phyloP scores from a whole-genome alignment of 768 basidiomycete species.

The Chlorophyllum brunneum region DNA sequence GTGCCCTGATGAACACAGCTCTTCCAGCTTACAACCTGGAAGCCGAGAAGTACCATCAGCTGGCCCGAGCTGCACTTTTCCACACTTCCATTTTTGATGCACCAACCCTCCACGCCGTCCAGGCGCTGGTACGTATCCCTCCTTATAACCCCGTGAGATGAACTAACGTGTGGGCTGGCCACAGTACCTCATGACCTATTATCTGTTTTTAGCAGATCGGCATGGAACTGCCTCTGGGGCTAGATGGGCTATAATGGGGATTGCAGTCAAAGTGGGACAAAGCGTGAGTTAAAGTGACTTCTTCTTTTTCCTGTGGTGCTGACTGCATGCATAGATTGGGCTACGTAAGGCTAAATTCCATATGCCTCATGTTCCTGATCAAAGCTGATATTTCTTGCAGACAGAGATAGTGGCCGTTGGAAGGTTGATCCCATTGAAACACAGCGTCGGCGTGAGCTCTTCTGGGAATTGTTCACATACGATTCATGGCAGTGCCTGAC shows the following conservation, averaged over 20 bases:
- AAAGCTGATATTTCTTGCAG: constrained; percentile 28
- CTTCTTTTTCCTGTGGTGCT: constrained; percentile 13
- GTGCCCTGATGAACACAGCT: constrained; percentile 54
- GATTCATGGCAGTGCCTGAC: constrained; percentile 62
- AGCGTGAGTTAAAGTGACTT: constrained; percentile 45
- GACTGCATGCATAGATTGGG: constrained; percentile 48
- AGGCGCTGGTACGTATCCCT: constrained; percentile 50
- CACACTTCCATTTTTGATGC: constrained; percentile 62
- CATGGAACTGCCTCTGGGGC: constrained; percentile 63
- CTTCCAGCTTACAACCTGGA: constrained; percentile 59
- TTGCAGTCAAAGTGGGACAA: constrained; percentile 67
- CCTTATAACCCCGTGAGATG: constrained; percentile 7
- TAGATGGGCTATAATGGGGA: constrained; percentile 66
- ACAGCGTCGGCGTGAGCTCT: constrained; percentile 58
- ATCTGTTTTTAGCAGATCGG: constrained; percentile 64
- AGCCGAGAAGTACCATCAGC: constrained; percentile 67
- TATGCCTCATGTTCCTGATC: not conserved
- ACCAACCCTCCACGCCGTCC: constrained; percentile 64
- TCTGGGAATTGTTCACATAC: constrained; percentile 62
- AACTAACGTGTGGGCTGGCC: constrained; percentile 12
- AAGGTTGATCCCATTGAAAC: constrained; percentile 57
- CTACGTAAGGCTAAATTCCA: constrained; percentile 45
- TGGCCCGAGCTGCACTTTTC: constrained; percentile 63
- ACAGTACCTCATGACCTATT: constrained; percentile 68
- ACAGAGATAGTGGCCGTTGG: constrained; percentile 70